phyloP scores from a whole-genome alignment of 768 basidiomycete genomes.

The Termitomyces sp. region DNA sequence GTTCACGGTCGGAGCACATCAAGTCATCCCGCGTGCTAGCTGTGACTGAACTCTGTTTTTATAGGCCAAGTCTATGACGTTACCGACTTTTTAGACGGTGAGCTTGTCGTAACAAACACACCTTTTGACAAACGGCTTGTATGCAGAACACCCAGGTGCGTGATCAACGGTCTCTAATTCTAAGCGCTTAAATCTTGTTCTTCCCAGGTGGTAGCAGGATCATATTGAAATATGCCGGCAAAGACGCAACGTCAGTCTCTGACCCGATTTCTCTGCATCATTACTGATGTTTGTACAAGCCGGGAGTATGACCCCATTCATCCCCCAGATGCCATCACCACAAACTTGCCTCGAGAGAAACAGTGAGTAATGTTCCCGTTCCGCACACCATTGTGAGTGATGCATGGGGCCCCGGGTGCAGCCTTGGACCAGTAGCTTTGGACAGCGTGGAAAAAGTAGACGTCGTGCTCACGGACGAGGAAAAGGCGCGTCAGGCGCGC shows the following conservation, averaged over 20 bases:
- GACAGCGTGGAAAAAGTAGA: slow-evolving; percentile 59
- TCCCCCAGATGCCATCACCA: slow-evolving; percentile 75
- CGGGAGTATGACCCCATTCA: slow-evolving; percentile 87
- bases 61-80: slow-evolving; percentile 74
- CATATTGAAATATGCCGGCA: slow-evolving; percentile 84
- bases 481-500: slow-evolving; percentile 62
- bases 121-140: neutral
- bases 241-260: slow-evolving; percentile 72
- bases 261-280: neutral
- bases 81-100: slow-evolving; percentile 70
- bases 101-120: slow-evolving; percentile 3
- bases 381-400: neutral
- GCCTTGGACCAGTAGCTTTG: slow-evolving; percentile 68
- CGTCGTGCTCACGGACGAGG: slow-evolving; percentile 60
- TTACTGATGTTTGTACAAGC: slow-evolving; percentile 23
- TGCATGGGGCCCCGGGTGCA: slow-evolving; percentile 21
- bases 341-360: slow-evolving; percentile 77
- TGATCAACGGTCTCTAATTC: neutral
- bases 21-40: too few relatives aligned
- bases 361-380: slow-evolving; percentile 43
- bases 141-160: slow-evolving; percentile 59
- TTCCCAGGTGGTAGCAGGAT: slow-evolving; percentile 71
- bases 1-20: slow-evolving; percentile 56
- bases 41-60: neutral
- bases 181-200: slow-evolving; percentile 3